Conservation (phyloP, 257 asterid genomes). For the Lantana camara region DNA sequence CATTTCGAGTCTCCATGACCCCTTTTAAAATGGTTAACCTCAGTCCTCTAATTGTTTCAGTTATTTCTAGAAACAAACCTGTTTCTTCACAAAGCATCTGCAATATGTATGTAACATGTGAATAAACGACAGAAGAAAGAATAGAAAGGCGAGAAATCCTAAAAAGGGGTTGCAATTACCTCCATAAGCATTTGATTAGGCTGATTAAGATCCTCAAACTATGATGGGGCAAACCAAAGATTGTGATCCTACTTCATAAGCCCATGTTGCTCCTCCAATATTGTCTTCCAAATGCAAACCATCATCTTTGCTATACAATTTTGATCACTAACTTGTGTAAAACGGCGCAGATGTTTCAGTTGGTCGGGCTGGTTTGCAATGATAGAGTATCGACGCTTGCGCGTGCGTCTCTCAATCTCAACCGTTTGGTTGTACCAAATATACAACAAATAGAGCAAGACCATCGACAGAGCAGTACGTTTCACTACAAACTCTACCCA, state of each 20-base stretch:
- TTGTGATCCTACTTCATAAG: conserved; percentile 78
- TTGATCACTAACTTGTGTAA: not conserved
- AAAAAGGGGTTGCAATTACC: conserved; percentile 38
- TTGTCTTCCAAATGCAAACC: conserved; percentile 53
- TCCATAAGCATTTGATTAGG: conserved; percentile 87
- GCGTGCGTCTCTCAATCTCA: too few species aligned
- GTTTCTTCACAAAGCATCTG: conserved; percentile 87
- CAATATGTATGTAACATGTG: not conserved
- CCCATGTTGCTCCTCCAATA: conserved; percentile 87
- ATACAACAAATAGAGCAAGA: too few species aligned
- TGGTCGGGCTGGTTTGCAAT: too few species aligned
- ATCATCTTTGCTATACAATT: conserved; percentile 48
- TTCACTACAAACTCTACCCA: too few species aligned
- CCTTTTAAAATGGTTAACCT: conserved; percentile 80
- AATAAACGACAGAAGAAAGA: not conserved
- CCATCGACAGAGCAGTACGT: too few species aligned
- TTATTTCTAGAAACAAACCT: conserved; percentile 75
- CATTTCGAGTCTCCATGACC: conserved; percentile 68
- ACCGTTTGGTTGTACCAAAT: too few species aligned
- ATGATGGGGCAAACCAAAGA: conserved; percentile 75
- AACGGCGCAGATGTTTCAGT: too few species aligned
- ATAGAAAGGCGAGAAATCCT: too few species aligned
- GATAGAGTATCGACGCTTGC: too few species aligned
- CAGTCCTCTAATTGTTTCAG: conserved; percentile 72
- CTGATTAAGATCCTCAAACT: conserved; percentile 80